Evolutionary conservation across 1,284 basidiomycete genomes (phyloP).

Genomic region (Wolfiporia cocos): DNA sequence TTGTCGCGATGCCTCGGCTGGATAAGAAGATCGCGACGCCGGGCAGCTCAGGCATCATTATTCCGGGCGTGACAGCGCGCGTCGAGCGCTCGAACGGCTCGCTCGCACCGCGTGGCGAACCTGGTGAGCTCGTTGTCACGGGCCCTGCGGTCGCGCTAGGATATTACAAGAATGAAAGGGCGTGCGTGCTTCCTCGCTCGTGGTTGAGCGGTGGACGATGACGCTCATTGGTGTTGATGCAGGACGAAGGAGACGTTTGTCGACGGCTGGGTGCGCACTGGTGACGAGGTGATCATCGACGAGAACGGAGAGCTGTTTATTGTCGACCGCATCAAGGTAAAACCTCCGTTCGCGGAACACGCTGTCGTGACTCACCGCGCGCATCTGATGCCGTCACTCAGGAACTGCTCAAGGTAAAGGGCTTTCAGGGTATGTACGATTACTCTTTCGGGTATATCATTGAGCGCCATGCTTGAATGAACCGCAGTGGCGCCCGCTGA

Average conservation of each 20-base stretch:
- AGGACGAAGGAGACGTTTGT: constrained; percentile 37
- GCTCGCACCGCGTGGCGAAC: constrained; percentile 32
- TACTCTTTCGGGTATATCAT: not conserved
- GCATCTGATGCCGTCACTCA: constrained; percentile 13
- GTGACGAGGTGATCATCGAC: constrained; percentile 36
- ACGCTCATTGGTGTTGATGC: not conserved
- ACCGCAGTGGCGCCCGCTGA: constrained; percentile 31
- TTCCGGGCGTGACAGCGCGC: constrained; percentile 32
- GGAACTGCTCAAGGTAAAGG: constrained; percentile 64
- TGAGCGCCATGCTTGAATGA: not conserved
- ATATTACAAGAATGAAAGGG: constrained; percentile 34
- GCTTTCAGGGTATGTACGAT: constrained; percentile 42
- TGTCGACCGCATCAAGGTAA: not conserved
- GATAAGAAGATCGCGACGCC: constrained; percentile 19
- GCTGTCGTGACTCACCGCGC: not conserved
- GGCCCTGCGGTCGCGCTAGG: constrained; percentile 34
- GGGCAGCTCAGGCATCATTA: constrained; percentile 33
- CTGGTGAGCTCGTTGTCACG: constrained; percentile 38
- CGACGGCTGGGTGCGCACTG: constrained; percentile 26
- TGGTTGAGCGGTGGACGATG: not conserved
- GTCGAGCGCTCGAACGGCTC: constrained; percentile 36
- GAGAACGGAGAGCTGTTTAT: constrained; percentile 36
- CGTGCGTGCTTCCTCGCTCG: constrained; percentile 26
- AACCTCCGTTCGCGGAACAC: not conserved
- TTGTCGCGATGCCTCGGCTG: constrained; percentile 28